Evolutionary conservation across 495 filamentous ascomycete genomes (phyloP).

Genomic region (Cudoniella acicularis): DNA sequence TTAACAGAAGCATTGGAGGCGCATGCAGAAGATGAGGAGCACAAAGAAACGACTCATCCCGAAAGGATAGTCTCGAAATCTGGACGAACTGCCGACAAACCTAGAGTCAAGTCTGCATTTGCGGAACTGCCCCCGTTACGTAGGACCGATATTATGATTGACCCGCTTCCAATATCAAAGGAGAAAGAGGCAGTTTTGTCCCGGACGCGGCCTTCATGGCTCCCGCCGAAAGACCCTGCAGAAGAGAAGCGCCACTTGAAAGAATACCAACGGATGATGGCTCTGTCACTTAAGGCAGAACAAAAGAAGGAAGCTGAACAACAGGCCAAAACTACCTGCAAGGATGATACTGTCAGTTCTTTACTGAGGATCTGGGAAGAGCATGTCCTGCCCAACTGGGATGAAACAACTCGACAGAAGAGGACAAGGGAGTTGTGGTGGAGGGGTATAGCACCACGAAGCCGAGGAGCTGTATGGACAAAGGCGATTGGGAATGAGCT

Average conservation of each 20-base stretch:
- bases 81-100: slow-evolving; percentile 50
- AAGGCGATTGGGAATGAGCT: slow-evolving; percentile 88
- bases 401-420: slow-evolving; percentile 64
- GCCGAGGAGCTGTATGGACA: slow-evolving; percentile 80
- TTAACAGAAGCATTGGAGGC: slow-evolving; percentile 86
- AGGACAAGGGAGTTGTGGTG: slow-evolving; percentile 90
- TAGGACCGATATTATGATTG: slow-evolving; percentile 90
- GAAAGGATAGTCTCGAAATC: slow-evolving; percentile 33
- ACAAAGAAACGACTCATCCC: slow-evolving; percentile 31
- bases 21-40: slow-evolving; percentile 66
- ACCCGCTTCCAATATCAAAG: slow-evolving; percentile 90
- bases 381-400: slow-evolving; percentile 84
- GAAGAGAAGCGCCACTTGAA: slow-evolving; percentile 89
- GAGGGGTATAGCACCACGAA: slow-evolving; percentile 78
- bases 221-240: slow-evolving; percentile 88
- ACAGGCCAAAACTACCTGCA: slow-evolving; percentile 48
- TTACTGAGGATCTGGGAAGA: slow-evolving; percentile 81
- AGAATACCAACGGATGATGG: slow-evolving; percentile 95
- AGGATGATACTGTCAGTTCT: slow-evolving; percentile 61
- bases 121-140: slow-evolving; percentile 77
- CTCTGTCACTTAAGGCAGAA: slow-evolving; percentile 66
- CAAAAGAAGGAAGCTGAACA: slow-evolving; percentile 49
- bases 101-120: slow-evolving; percentile 50
- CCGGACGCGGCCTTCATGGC: slow-evolving; percentile 88
- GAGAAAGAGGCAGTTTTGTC: slow-evolving; percentile 94